A percentile compares a stretch with the other conserved stretches of the same genome.
These are phyloP conservation scores for Angomonas desouzai DNA, from an alignment of 208 protist genomes.

Conservation along the genomic window DNA sequence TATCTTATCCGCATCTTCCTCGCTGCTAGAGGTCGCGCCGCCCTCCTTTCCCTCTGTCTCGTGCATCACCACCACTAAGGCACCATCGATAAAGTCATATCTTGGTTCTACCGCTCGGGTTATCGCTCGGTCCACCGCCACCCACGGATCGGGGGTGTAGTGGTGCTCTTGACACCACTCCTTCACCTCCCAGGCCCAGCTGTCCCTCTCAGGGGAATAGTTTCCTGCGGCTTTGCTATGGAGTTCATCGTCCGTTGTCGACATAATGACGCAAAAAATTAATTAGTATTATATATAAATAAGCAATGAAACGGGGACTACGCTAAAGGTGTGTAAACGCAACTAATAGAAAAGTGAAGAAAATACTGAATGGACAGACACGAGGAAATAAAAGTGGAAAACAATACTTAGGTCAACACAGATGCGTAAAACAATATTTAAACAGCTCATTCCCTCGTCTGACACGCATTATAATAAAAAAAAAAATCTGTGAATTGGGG, in stretches of 20 bases:
- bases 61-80: not conserved
- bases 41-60: not conserved
- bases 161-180: constrained; percentile 16
- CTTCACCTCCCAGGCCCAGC: constrained; percentile 12
- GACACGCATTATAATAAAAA: too few species aligned
- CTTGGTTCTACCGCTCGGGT: not conserved
- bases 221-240: not conserved
- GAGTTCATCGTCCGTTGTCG: not conserved
- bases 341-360: not conserved
- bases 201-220: not conserved
- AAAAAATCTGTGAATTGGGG: too few species aligned
- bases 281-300: too few species aligned
- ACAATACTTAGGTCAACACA: too few species aligned
- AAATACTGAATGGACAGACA: too few species aligned
- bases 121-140: constrained; percentile 3
- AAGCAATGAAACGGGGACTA: too few species aligned
- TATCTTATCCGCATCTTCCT: not conserved
- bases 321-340: too few species aligned
- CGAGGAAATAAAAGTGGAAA: too few species aligned
- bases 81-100: not conserved
- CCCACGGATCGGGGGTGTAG: constrained; percentile 21
- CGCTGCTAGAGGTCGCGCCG: not conserved
- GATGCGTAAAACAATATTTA: too few species aligned
- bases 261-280: too few species aligned
- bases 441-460: too few species aligned